Evolutionary conservation across 805 yeast genomes (phyloP).

Genomic region (Kuraishia floccosa): DNA sequence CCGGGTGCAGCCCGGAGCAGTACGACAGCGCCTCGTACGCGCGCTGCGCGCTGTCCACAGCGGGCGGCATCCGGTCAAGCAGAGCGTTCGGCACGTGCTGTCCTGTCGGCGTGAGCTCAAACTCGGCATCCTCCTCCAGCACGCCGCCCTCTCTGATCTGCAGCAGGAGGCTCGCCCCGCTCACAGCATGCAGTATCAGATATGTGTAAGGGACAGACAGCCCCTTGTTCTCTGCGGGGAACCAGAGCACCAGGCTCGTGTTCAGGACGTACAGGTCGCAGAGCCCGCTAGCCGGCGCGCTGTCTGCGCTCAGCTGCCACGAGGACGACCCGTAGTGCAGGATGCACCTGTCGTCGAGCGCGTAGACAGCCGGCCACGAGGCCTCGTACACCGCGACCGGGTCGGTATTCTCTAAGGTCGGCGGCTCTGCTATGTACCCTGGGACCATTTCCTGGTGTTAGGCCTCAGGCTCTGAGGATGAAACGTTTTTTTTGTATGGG

Average conservation of each 20-base stretch:
- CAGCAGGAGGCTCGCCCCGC: constrained; percentile 5
- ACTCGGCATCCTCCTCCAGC: neutral
- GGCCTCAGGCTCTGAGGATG: no score
- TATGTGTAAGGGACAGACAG: constrained; percentile 6
- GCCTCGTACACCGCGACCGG: constrained; percentile 19
- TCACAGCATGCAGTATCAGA: constrained; percentile 7
- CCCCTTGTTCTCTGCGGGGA: constrained; percentile 3
- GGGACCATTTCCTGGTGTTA: no score
- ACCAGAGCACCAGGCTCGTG: constrained; percentile 7
- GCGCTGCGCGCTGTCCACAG: neutral
- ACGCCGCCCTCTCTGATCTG: constrained; percentile 6
- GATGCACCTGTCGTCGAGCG: constrained; percentile 26
- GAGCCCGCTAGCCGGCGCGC: neutral
- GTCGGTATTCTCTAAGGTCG: constrained; percentile 30
- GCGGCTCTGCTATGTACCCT: constrained; percentile 14
- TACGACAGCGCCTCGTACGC: constrained; percentile 22
- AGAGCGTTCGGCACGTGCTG: constrained; percentile 1
- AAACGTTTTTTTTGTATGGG: no score
- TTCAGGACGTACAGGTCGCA: constrained; percentile 6
- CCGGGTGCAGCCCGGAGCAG: constrained; percentile 27
- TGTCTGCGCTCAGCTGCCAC: constrained; percentile 2
- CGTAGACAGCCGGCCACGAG: constrained; percentile 26
- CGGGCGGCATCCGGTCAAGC: neutral
- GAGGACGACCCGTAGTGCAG: constrained; percentile 25
- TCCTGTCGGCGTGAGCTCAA: no score